Conservation (phyloP, 2,329 filamentous ascomycete genomes). For the Ploettnerulaceae sp. region DNA sequence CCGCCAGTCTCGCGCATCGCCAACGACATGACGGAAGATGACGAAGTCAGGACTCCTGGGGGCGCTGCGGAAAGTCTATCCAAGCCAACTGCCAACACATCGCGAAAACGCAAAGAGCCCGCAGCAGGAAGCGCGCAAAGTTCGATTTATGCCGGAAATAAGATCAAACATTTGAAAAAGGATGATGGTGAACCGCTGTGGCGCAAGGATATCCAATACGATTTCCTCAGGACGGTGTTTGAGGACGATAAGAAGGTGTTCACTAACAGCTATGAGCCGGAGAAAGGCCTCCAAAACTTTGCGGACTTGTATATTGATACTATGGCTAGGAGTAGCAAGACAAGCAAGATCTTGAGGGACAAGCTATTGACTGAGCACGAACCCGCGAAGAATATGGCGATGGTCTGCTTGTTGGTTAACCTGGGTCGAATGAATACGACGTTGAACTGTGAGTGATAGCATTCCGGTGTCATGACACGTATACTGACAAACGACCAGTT, state of each 20-base stretch:
- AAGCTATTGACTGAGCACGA: slow-evolving; percentile 89
- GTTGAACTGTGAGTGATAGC: slow-evolving; percentile 69
- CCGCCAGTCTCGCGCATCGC: slow-evolving; percentile 18
- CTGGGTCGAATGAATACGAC: slow-evolving; percentile 99
- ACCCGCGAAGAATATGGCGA: slow-evolving; percentile 95
- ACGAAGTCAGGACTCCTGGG: slow-evolving; percentile 28
- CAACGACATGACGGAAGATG: slow-evolving; percentile 32
- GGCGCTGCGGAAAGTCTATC: slow-evolving; percentile 13
- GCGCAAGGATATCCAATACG: slow-evolving; percentile 83
- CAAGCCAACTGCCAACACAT: slow-evolving; percentile 13
- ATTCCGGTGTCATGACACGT: slow-evolving; percentile 1
- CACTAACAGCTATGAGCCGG: slow-evolving; percentile 79
- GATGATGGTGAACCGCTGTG: slow-evolving; percentile 83
- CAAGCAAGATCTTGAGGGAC: slow-evolving; percentile 95
- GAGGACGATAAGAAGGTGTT: slow-evolving; percentile 73
- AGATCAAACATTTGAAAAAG: slow-evolving; percentile 82
- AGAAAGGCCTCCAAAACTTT: slow-evolving; percentile 66
- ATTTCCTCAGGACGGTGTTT: slow-evolving; percentile 77
- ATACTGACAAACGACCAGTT: slow-evolving; percentile 53
- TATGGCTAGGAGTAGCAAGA: slow-evolving; percentile 98
- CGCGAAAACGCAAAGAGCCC: slow-evolving; percentile 26
- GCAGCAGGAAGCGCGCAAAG: slow-evolving; percentile 19
- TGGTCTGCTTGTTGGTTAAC: slow-evolving; percentile 97
- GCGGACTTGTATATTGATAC: slow-evolving; percentile 97
- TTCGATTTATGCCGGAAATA: slow-evolving; percentile 40